Evolutionary conservation across 148 eudicot species (phyloP).

Genomic region (Salicornia ramosissima): DNA sequence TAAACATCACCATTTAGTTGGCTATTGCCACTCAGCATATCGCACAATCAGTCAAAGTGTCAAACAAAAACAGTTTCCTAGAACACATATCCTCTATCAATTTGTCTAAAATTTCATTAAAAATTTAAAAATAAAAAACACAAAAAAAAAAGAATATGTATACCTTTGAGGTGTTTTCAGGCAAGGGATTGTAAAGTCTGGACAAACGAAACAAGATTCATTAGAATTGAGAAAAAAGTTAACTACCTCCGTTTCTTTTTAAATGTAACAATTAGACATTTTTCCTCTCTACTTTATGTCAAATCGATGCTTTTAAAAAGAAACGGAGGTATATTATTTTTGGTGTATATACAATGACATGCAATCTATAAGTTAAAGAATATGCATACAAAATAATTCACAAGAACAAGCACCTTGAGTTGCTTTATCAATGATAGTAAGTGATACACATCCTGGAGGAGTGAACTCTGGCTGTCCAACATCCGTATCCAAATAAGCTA

Average conservation of each 20-base stretch:
- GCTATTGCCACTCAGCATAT: too few relatives aligned
- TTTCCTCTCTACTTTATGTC: too few relatives aligned
- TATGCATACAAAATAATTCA: too few relatives aligned
- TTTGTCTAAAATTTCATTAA: too few relatives aligned
- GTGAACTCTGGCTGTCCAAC: constrained; percentile 99
- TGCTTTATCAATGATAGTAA: constrained; percentile 62
- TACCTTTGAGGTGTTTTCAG: constrained; percentile 93
- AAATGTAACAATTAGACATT: too few relatives aligned
- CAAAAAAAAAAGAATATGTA: constrained; percentile 8
- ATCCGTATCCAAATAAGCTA: constrained; percentile 91
- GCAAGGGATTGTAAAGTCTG: constrained; percentile 79
- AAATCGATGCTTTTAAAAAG: not conserved
- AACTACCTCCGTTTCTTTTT: too few relatives aligned
- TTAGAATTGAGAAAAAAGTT: constrained; percentile 3
- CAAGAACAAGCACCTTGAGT: constrained; percentile 55
- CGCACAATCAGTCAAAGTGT: too few relatives aligned
- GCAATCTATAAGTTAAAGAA: not conserved
- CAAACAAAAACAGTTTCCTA: too few relatives aligned
- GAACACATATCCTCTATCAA: too few relatives aligned
- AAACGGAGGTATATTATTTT: not conserved
- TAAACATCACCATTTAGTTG: too few relatives aligned
- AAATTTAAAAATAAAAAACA: not conserved
- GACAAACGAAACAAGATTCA: constrained; percentile 16
- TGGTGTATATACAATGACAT: not conserved
- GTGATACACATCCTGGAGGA: constrained; percentile 83